phyloP scores from a whole-genome alignment of 495 filamentous ascomycete species.

The Lindgomyces ingoldianus region DNA sequence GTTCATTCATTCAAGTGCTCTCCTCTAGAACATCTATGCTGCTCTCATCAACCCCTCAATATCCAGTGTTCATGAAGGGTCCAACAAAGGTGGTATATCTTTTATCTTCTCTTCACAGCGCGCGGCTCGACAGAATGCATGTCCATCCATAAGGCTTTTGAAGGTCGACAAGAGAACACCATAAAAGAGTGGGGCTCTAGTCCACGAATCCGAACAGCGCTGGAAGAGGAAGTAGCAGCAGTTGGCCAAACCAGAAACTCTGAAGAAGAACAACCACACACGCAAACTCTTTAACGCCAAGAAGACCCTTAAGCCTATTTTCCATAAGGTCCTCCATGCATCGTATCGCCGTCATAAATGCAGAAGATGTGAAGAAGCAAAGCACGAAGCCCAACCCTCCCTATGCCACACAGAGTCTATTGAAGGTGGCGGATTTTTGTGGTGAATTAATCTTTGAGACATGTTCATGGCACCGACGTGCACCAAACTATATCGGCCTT shows the following conservation, averaged over 20 bases:
- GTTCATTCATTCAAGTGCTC: too few relatives aligned
- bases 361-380: conserved; percentile 31
- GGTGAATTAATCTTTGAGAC: background rate
- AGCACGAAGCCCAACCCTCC: conserved; percentile 4
- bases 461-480: background rate
- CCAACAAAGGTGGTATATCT: too few relatives aligned
- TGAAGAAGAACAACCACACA: background rate
- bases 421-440: conserved; percentile 1
- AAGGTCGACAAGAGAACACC: too few relatives aligned
- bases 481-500: background rate
- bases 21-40: too few relatives aligned
- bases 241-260: background rate
- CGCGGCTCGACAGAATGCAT: too few relatives aligned
- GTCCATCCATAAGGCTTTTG: too few relatives aligned
- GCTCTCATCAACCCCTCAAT: too few relatives aligned
- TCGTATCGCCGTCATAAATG: conserved; percentile 35
- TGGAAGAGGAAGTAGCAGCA: background rate
- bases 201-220: too few relatives aligned
- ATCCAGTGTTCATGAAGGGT: too few relatives aligned
- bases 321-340: conserved; percentile 25
- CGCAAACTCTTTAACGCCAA: conserved; percentile 20
- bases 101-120: too few relatives aligned
- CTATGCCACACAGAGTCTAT: background rate
- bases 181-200: too few relatives aligned
- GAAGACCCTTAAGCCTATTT: background rate